A percentile compares a stretch with the other conserved stretches of the same genome.
phyloP scores from a whole-genome alignment of 345 rosid species.

The Acer campestre region DNA sequence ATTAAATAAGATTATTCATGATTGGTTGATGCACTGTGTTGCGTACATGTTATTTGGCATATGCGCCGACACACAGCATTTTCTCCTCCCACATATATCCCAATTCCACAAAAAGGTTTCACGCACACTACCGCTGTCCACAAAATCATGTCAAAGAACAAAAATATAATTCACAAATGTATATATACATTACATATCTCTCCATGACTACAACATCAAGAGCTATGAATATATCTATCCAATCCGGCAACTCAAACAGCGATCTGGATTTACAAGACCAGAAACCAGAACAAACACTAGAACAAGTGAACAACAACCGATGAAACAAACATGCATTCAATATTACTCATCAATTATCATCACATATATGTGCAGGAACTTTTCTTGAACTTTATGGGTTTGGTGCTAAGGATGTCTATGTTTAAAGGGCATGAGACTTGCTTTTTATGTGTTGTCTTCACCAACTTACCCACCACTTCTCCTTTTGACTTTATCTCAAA shows the following conservation, averaged over 20 bases:
- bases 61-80: neutral
- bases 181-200: neutral
- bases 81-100: neutral
- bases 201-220: neutral
- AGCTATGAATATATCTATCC: neutral
- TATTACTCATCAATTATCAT: too few relatives aligned
- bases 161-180: constrained; percentile 2
- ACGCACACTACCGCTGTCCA: neutral
- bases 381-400: constrained; percentile 61
- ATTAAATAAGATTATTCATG: neutral
- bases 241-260: too few relatives aligned
- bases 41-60: neutral
- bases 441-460: constrained; percentile 61
- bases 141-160: neutral
- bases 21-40: too few relatives aligned
- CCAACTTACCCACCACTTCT: constrained; percentile 79
- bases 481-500: constrained; percentile 66
- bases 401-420: constrained; percentile 51
- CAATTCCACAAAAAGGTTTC: neutral
- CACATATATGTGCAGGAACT: constrained; percentile 37
- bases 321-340: constrained; percentile 7
- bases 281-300: too few relatives aligned
- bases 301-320: too few relatives aligned
- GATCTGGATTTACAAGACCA: too few relatives aligned
- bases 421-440: constrained; percentile 59